Base-by-base conservation (phyloP, 208 protist species). In the Tritrichomonas foetus region DNA sequence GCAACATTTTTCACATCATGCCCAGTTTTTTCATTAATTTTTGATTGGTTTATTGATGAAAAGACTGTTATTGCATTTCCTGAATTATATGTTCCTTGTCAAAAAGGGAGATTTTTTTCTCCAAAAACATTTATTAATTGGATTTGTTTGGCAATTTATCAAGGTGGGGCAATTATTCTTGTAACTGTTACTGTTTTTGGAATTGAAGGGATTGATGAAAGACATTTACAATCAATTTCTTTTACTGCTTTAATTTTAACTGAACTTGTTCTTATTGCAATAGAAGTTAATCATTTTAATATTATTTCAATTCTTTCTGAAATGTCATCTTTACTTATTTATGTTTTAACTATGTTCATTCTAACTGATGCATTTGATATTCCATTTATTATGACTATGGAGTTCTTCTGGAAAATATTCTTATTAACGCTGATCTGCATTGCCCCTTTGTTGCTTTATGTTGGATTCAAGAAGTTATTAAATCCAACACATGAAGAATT, bases 221-320 rank as follows among this genome's bases (percentile, higher is more conserved):
- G 78, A 89, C 41, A 89, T 61, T 98, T 99, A 36, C 97, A 98
- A 55, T 97, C 97, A 27, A 99, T 99, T 93, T 97, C 98, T 27
- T 99, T 99, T 95, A 99, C 98, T 0, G 96, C 98, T 0, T 96
- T 99, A 8, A 98, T 99, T 92, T 95, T 99, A 22, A 99, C 98
- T 41, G 98, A 99, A 96, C 95, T 99, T 25, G 84, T 98, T 72
- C 98, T 99, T 95, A 96, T 99, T 22, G 97, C 96, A 0, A 95
- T 98, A 50, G 97, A 98, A 64, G 97, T 98, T 16, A 97, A 99
- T 94, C 96, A 97, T 13, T 97, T 97, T 95, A 97, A 96, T 61
- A 94, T 97, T n/a, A 96, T 93, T 94, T 98, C 99, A 94, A 95
- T 99, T 92, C 14, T 96, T 11, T 96, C 97, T 13, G 96, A 98